Percentiles rank a stretch among this genome's conserved stretches.
These are phyloP conservation scores for Chlorociboria aeruginascens DNA, from an alignment of 495 filamentous ascomycete genomes.

Conservation along the genomic window DNA sequence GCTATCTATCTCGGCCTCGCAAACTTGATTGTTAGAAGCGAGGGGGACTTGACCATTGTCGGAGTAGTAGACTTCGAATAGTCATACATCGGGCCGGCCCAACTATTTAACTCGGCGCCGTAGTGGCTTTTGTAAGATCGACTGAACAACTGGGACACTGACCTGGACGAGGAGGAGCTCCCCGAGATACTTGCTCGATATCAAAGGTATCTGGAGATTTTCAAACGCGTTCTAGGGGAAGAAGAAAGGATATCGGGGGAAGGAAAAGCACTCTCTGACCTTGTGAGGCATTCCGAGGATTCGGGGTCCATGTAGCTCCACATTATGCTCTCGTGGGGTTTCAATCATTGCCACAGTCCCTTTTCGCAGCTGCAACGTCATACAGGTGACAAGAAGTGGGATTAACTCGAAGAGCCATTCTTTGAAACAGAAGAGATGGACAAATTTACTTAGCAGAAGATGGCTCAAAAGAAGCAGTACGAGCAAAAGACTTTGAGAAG, in stretches of 20 bases:
- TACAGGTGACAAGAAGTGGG: constrained; percentile 20
- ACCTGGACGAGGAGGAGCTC: constrained; percentile 15
- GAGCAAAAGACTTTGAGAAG: constrained; percentile 23
- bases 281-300: constrained; percentile 16
- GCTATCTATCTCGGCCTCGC: constrained; percentile 24
- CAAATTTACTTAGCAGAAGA: constrained; percentile 5
- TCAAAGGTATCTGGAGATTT: constrained; percentile 22
- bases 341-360: constrained; percentile 17
- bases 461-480: constrained; percentile 2
- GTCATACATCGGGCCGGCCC: constrained; percentile 25
- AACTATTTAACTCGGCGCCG: constrained; percentile 25
- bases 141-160: neutral
- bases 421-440: constrained; percentile 4
- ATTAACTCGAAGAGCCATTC: constrained; percentile 4
- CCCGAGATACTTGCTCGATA: constrained; percentile 19
- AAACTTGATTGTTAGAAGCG: constrained; percentile 23
- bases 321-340: constrained; percentile 24
- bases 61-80: constrained; percentile 27
- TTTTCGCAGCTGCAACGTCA: constrained; percentile 20
- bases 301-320: constrained; percentile 27
- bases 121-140: constrained; percentile 20
- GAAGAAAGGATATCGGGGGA: constrained; percentile 23
- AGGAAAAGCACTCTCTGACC: constrained; percentile 21
- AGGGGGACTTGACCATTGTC: constrained; percentile 20
- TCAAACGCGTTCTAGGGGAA: constrained; percentile 21